Evolutionary conservation across 73 alveolate species (phyloP), one percentile per base, ranked within the genome.

Genomic region (Tetrahymena thermophila): DNA sequence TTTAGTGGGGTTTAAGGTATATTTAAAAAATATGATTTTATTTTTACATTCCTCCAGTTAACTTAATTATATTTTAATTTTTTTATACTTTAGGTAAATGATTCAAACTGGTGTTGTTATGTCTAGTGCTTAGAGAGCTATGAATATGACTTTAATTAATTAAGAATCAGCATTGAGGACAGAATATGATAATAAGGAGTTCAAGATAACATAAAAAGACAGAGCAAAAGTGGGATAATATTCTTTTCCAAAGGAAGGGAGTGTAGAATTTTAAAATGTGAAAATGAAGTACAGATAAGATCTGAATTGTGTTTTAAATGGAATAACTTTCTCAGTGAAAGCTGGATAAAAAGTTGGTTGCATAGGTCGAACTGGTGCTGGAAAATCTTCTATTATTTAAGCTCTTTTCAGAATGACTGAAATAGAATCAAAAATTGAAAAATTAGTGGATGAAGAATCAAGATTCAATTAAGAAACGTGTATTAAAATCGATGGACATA

Each of bases 301-400:
- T 50, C 56, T 98, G 10, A 97, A 94, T 10, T 96, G 96, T 7
- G 99, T 98, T 14, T 85, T 99, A 35, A 96, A 95, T 85, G 97
- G 98, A 58, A 93, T 99, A 25, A 89, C 97, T 85, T 98, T 98
- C 43, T 84, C 57, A 34, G 96, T 99, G 34, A 93, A 96, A 50
- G 96, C 97, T 31, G 98, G 99, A 10, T 97, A 97, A 94, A 97
- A 98, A 94, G 95, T 99, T 14, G 99, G 99, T n/a, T 96, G 99
- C 25, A 98, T 98, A 7, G 99, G 99, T 28, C 96, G 99, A 96
- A 98, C 99, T 31, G 99, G 99, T 1, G 97, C 99, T 85, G 99
- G 99, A 35, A 99, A 99, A 96, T 97, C 99, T 84, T 98, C 99
- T 34, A 93, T 99, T 56, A 97, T 98, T 55, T 85, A 94, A 58